Percentiles rank a stretch among this genome's conserved stretches.
Evolutionary conservation across 2,329 filamentous ascomycete genomes (phyloP).

Genomic region (Fusarium sp.): DNA sequence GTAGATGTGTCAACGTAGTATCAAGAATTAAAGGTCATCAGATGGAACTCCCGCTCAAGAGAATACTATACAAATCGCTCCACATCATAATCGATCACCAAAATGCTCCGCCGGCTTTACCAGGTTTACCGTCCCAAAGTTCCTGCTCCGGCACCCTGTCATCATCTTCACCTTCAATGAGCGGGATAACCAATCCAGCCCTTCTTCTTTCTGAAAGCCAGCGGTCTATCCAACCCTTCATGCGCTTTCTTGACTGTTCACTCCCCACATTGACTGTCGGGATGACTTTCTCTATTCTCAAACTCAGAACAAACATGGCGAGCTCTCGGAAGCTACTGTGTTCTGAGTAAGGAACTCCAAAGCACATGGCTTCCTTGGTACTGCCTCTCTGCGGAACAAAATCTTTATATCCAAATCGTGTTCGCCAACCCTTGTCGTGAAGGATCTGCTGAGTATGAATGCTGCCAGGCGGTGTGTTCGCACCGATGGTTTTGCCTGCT

Average conservation of each 20-base stretch:
- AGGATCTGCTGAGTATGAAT: conserved; percentile 62
- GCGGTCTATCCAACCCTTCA: conserved; percentile 72
- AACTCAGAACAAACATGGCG: conserved; percentile 88
- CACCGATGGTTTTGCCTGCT: conserved; percentile 64
- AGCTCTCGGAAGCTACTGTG: conserved; percentile 95
- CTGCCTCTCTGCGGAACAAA: conserved; percentile 85
- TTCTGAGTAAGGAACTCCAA: conserved; percentile 94
- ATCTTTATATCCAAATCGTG: conserved; percentile 75
- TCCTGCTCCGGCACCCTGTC: conserved; percentile 39
- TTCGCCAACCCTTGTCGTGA: conserved; percentile 75
- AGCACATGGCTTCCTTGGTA: conserved; percentile 83
- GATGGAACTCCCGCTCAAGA: neutral
- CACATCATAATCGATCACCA: conserved; percentile 43
- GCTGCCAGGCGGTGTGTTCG: conserved; percentile 59
- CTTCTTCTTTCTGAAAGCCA: conserved; percentile 68
- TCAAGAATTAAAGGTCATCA: neutral
- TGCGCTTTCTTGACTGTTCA: conserved; percentile 64
- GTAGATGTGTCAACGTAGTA: neutral
- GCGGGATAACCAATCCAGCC: conserved; percentile 60
- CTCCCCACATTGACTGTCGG: conserved; percentile 88
- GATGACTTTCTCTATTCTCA: conserved; percentile 88
- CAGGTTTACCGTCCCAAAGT: conserved; percentile 53
- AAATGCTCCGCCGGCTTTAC: conserved; percentile 51
- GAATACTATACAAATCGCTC: neutral
- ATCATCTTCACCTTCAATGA: conserved; percentile 53